Evolutionary conservation across 148 eudicot species (phyloP).

Genomic region (Mesembryanthemum crystallinum): DNA sequence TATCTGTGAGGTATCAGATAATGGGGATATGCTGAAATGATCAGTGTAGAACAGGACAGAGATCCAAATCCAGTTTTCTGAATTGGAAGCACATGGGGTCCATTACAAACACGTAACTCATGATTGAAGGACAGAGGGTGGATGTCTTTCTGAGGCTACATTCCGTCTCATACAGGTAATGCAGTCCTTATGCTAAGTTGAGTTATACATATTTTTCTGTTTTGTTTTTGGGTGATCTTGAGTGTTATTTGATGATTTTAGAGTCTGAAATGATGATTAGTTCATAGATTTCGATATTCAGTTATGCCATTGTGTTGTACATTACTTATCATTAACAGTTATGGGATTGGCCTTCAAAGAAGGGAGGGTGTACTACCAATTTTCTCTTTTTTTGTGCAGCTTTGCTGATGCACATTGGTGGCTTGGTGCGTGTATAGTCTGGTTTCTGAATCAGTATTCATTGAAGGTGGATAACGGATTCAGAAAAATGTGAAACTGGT

Average conservation of each 20-base stretch:
- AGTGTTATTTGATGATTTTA: too few species aligned
- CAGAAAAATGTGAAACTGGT: neutral
- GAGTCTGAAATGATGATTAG: neutral
- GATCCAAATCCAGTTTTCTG: neutral
- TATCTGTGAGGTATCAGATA: neutral
- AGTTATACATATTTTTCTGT: neutral
- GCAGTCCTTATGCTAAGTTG: neutral
- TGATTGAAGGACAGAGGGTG: neutral
- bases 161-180: slow-evolving; percentile 10
- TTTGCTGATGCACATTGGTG: slow-evolving; percentile 3
- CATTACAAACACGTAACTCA: neutral
- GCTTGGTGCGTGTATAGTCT: neutral
- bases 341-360: neutral
- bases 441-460: neutral
- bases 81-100: neutral
- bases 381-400: slow-evolving; percentile 1
- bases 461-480: neutral
- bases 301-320: neutral
- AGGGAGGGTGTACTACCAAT: neutral
- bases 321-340: neutral
- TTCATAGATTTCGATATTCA: neutral
- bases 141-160: neutral
- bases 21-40: neutral
- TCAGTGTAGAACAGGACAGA: neutral
- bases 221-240: neutral